Percentiles rank a stretch among this genome's conserved stretches.
Conservation (phyloP, 768 basidiomycete species). For the Macrolepiota dolichaula region DNA sequence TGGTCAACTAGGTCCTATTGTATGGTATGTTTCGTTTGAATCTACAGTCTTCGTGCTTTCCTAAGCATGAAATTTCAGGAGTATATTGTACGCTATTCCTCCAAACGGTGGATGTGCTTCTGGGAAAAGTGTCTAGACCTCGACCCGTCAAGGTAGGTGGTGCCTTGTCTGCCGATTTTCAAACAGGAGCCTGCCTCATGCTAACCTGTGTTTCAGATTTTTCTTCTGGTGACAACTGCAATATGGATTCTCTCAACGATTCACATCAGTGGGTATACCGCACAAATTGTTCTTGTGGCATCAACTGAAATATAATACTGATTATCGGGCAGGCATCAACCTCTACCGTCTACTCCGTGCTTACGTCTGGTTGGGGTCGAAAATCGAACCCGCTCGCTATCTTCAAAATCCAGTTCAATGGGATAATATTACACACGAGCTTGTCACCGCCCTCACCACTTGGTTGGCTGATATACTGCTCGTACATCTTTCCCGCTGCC, state of each 20-base stretch:
- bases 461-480: conserved; percentile 19
- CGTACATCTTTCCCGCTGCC: not conserved
- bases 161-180: not conserved
- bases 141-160: conserved; percentile 13
- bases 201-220: not conserved
- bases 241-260: conserved; percentile 8
- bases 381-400: conserved; percentile 10
- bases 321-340: conserved; percentile 14
- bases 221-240: not conserved
- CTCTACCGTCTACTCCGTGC: conserved; percentile 17
- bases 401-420: conserved; percentile 17
- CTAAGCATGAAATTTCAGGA: not conserved
- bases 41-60: not conserved
- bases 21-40: not conserved
- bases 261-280: conserved; percentile 15
- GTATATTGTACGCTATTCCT: conserved; percentile 11
- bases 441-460: conserved; percentile 15
- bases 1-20: not conserved
- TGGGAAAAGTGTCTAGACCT: conserved; percentile 10
- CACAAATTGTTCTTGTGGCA: not conserved
- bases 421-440: conserved; percentile 18
- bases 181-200: not conserved
- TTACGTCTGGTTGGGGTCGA: conserved; percentile 14
- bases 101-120: conserved; percentile 13
- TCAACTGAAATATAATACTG: not conserved